phyloP scores from a whole-genome alignment of 371 early-diverging fungal species.

The Fennellomyces sp. region DNA sequence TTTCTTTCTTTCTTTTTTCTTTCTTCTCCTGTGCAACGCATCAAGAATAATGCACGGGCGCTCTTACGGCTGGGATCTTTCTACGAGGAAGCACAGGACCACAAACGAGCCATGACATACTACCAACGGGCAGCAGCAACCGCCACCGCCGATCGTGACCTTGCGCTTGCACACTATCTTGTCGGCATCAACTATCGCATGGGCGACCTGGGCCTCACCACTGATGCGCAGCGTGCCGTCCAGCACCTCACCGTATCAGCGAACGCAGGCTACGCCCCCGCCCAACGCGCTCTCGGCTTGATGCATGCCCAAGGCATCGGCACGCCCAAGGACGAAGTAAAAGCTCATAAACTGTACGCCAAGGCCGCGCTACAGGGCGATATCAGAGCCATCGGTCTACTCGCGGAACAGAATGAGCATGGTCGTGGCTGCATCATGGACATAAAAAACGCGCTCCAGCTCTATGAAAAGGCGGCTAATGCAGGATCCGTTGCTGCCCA shows the following conservation, averaged over 20 bases:
- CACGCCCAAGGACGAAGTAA: slow-evolving; percentile 1
- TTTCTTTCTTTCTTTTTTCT: background rate
- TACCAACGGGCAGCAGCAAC: slow-evolving; percentile 8
- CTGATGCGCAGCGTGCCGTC: slow-evolving; percentile 20
- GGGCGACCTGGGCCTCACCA: slow-evolving; percentile 14
- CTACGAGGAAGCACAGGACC: slow-evolving; percentile 9
- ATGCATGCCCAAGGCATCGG: slow-evolving; percentile 18
- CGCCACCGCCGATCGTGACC: slow-evolving; percentile 10
- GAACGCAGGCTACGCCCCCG: slow-evolving; percentile 24
- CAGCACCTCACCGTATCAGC: slow-evolving; percentile 26
- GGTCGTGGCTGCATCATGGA: slow-evolving; percentile 21
- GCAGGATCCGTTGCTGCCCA: slow-evolving; percentile 10
- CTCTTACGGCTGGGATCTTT: slow-evolving; percentile 10
- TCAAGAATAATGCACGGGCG: slow-evolving; percentile 5
- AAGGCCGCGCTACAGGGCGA: slow-evolving; percentile 27
- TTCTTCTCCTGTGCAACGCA: background rate
- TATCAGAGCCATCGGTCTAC: slow-evolving; percentile 16
- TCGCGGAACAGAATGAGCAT: slow-evolving; percentile 24
- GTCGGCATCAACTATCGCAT: slow-evolving; percentile 27
- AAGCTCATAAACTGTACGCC: slow-evolving; percentile 17
- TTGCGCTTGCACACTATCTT: slow-evolving; percentile 23
- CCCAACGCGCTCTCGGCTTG: slow-evolving; percentile 24
- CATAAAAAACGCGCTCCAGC: slow-evolving; percentile 9
- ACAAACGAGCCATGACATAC: slow-evolving; percentile 2
- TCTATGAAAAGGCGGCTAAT: slow-evolving; percentile 9